A percentile compares a stretch with the other conserved stretches of the same genome.
Evolutionary conservation across 192 early-diverging fungal genomes (phyloP).

Genomic region (Backusella parvicylindrica): DNA sequence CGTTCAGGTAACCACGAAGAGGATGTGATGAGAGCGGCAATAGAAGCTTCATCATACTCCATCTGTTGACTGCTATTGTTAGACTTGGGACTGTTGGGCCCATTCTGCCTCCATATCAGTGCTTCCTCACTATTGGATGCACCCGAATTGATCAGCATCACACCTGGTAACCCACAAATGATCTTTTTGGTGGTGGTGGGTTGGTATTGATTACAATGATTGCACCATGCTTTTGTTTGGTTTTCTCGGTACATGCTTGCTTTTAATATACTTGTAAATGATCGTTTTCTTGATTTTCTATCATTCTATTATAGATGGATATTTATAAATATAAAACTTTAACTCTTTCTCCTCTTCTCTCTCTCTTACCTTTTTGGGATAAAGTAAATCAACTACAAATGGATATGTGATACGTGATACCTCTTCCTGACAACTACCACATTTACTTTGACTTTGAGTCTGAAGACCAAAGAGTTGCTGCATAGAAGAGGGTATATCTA

Average conservation of each 20-base stretch:
- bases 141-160: constrained; percentile 80
- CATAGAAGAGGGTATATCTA: constrained; percentile 46
- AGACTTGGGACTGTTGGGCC: constrained; percentile 21
- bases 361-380: constrained; percentile 58
- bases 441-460: constrained; percentile 56
- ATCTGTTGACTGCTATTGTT: background rate
- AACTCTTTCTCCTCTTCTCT: background rate
- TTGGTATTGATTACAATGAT: constrained; percentile 79
- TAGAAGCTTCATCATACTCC: background rate
- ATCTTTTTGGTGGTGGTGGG: constrained; percentile 70
- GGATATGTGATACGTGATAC: constrained; percentile 62
- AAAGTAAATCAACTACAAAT: constrained; percentile 83
- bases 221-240: constrained; percentile 84
- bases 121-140: constrained; percentile 50
- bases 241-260: constrained; percentile 63
- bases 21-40: constrained; percentile 10
- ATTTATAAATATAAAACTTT: background rate
- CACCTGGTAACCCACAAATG: constrained; percentile 62
- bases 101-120: constrained; percentile 46
- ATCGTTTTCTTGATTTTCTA: constrained; percentile 23
- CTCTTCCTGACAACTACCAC: constrained; percentile 63
- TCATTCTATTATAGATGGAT: background rate
- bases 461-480: constrained; percentile 70
- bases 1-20: constrained; percentile 47
- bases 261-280: constrained; percentile 51